Percentiles rank a stretch among this genome's conserved stretches.
These are phyloP conservation scores for Actinomortierella wolfii DNA, from an alignment of 371 early-diverging fungal species.

Conservation along the genomic window DNA sequence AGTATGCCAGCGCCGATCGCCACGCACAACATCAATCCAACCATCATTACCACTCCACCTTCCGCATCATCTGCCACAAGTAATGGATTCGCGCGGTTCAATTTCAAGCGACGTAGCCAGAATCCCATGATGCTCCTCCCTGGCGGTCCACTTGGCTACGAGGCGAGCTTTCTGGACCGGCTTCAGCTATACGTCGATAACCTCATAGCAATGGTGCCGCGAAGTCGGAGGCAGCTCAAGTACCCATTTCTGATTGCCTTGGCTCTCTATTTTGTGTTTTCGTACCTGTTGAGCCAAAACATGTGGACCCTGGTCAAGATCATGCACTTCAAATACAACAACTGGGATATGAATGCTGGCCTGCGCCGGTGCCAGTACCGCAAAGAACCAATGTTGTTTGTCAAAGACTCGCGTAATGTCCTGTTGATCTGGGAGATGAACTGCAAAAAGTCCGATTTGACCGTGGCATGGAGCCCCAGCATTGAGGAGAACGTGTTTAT, in stretches of 20 bases:
- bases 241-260: slow-evolving; percentile 27
- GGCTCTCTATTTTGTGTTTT: slow-evolving; percentile 36
- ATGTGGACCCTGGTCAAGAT: slow-evolving; percentile 47
- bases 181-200: slow-evolving; percentile 16
- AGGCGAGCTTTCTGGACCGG: background rate
- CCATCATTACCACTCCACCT: slow-evolving; percentile 44
- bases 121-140: slow-evolving; percentile 43
- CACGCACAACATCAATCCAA: slow-evolving; percentile 24
- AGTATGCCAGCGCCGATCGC: slow-evolving; percentile 43
- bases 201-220: slow-evolving; percentile 22
- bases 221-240: slow-evolving; percentile 49
- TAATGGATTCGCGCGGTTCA: slow-evolving; percentile 19
- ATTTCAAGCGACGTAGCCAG: slow-evolving; percentile 9
- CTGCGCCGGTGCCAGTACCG: slow-evolving; percentile 55
- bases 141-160: slow-evolving; percentile 15
- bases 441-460: slow-evolving; percentile 54
- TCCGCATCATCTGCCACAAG: slow-evolving; percentile 31
- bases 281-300: slow-evolving; percentile 44
- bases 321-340: slow-evolving; percentile 56
- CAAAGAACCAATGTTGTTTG: slow-evolving; percentile 61
- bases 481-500: background rate
- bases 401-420: slow-evolving; percentile 55
- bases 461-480: slow-evolving; percentile 23
- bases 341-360: slow-evolving; percentile 57
- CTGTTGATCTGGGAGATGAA: slow-evolving; percentile 69